Evolutionary conservation across 1,139 yeast species (phyloP).

Genomic region (Scheffersomyces segobiensis): DNA sequence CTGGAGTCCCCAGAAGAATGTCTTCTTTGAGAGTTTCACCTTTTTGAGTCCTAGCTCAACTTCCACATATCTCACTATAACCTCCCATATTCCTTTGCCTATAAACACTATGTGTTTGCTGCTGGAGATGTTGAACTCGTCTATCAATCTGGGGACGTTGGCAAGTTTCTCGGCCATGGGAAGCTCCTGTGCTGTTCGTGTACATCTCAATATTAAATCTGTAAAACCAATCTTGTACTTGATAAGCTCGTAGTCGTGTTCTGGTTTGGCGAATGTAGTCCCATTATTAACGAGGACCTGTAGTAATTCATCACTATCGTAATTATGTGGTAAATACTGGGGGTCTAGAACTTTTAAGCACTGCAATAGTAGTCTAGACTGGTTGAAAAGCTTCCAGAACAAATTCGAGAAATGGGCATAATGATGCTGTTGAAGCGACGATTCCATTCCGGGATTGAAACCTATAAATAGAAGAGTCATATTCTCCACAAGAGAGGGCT

Average conservation of each 20-base stretch:
- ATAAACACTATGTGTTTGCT: constrained; percentile 56
- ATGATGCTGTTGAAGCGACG: constrained; percentile 66
- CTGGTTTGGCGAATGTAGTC: constrained; percentile 22
- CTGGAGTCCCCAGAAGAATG: constrained; percentile 58
- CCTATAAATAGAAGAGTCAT: constrained; percentile 58
- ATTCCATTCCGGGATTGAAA: constrained; percentile 70
- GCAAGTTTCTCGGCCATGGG: constrained; percentile 50
- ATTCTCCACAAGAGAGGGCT: constrained; percentile 2
- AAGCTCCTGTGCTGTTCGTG: constrained; percentile 60
- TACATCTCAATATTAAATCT: constrained; percentile 67
- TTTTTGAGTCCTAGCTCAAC: constrained; percentile 16
- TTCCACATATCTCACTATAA: constrained; percentile 32
- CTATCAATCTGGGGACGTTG: constrained; percentile 55
- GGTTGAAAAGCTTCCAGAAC: constrained; percentile 68
- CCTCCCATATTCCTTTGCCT: constrained; percentile 83
- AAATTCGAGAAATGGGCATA: constrained; percentile 72
- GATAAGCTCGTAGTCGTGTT: constrained; percentile 48
- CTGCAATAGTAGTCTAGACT: constrained; percentile 44
- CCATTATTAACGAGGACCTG: constrained; percentile 5
- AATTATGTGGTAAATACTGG: constrained; percentile 4
- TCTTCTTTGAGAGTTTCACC: constrained; percentile 21
- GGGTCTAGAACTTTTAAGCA: constrained; percentile 11
- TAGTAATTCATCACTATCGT: constrained; percentile 12
- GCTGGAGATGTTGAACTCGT: constrained; percentile 36
- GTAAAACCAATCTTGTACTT: constrained; percentile 65